These are phyloP conservation scores for Pythium utonaiense DNA, from an alignment of 352 stramenopile genomes.

Conservation along the genomic window DNA sequence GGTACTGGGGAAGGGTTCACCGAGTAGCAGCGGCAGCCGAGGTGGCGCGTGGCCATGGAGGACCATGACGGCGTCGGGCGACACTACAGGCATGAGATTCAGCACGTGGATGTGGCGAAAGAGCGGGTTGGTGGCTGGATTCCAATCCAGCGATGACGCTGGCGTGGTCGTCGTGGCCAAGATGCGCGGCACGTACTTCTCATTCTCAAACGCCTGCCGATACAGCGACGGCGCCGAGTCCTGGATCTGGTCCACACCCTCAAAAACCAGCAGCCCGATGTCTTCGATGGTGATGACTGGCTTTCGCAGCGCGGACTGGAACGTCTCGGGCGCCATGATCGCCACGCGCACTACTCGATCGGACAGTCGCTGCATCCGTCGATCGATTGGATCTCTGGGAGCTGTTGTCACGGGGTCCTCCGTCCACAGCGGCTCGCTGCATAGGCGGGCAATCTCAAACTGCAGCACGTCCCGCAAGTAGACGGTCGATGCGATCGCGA, in stretches of 20 bases:
- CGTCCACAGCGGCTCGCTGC: conserved; percentile 35
- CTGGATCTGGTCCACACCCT: conserved; percentile 66
- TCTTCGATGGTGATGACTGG: conserved; percentile 19
- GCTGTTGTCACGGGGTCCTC: background rate
- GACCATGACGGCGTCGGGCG: conserved; percentile 15
- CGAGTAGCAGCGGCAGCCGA: conserved; percentile 42
- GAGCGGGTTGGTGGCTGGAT: conserved; percentile 44
- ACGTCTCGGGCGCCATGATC: conserved; percentile 42
- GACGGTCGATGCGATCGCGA: conserved; percentile 42
- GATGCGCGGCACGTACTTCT: conserved; percentile 32
- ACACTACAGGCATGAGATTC: conserved; percentile 50
- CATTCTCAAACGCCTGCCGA: conserved; percentile 26
- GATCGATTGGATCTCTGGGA: background rate
- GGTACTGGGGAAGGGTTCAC: conserved; percentile 56
- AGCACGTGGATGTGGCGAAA: conserved; percentile 60
- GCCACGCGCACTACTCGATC: conserved; percentile 28
- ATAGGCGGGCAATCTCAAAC: conserved; percentile 41
- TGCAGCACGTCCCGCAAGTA: conserved; percentile 29
- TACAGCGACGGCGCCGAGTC: conserved; percentile 60
- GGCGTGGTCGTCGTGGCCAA: conserved; percentile 56
- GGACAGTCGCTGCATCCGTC: conserved; percentile 24
- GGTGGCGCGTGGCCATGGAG: conserved; percentile 8
- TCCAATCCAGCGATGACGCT: conserved; percentile 52
- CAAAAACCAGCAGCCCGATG: conserved; percentile 53
- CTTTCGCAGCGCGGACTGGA: conserved; percentile 42